phyloP scores from a whole-genome alignment of 2,329 filamentous ascomycete genomes.

The Xylaria sp. region DNA sequence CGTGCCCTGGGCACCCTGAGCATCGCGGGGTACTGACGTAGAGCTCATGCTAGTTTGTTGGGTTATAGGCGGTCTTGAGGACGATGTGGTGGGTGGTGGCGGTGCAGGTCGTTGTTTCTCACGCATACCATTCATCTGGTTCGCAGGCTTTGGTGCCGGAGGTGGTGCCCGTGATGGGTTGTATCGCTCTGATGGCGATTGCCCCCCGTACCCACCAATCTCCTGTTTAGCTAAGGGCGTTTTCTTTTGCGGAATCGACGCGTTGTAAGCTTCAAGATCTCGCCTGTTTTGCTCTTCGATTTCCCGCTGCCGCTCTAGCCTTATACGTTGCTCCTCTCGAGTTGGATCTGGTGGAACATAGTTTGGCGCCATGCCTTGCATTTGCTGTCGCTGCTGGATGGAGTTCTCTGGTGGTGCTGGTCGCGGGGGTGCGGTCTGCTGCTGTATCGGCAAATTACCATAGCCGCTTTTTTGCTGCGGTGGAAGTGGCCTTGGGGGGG shows the following conservation, averaged over 20 bases:
- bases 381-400: conserved; percentile 61
- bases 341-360: conserved; percentile 58
- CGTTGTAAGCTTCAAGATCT: conserved; percentile 88
- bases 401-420: conserved; percentile 51
- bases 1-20: conserved; percentile 45
- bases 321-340: conserved; percentile 65
- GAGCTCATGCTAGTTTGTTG: conserved; percentile 58
- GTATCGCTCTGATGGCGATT: conserved; percentile 68
- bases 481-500: conserved; percentile 71
- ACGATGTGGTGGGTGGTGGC: conserved; percentile 60
- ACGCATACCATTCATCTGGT: conserved; percentile 60
- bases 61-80: conserved; percentile 53
- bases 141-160: conserved; percentile 69
- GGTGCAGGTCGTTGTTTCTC: conserved; percentile 81
- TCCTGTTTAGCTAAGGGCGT: conserved; percentile 87
- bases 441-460: conserved; percentile 45
- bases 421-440: conserved; percentile 50
- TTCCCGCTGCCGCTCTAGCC: conserved; percentile 63
- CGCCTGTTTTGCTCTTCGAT: conserved; percentile 71
- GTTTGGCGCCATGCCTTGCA: conserved; percentile 61
- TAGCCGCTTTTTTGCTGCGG: conserved; percentile 53
- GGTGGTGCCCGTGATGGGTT: conserved; percentile 86
- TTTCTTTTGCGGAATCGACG: conserved; percentile 82
- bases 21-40: conserved; percentile 47
- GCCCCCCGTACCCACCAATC: conserved; percentile 64